Conservation (phyloP, 441 rosid species). For the Populus hybrid region DNA sequence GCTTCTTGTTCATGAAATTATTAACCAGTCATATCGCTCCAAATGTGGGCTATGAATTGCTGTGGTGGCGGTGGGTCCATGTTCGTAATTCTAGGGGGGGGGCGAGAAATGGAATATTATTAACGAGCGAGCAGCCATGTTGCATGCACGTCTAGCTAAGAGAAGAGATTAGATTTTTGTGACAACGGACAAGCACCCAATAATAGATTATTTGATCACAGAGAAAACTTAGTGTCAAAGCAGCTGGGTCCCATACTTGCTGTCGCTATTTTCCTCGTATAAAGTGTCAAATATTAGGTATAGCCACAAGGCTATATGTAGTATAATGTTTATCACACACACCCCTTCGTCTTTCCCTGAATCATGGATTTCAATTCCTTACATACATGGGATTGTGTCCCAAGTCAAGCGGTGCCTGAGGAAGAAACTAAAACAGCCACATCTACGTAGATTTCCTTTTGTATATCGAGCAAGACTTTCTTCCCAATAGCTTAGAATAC, state of each 20-base stretch:
- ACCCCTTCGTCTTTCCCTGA: neutral
- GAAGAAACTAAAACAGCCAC: neutral
- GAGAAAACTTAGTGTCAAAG: neutral
- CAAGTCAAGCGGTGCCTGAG: neutral
- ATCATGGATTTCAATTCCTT: neutral
- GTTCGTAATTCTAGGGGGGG: neutral
- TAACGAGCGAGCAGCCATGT: neutral
- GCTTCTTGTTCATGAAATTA: neutral
- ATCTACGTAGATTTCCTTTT: neutral
- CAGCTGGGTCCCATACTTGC: neutral
- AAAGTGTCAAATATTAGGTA: neutral
- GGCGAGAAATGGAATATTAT: slow-evolving; percentile 1
- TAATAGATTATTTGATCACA: neutral
- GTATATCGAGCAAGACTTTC: neutral
- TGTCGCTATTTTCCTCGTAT: neutral
- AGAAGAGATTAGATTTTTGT: neutral
- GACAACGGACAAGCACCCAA: neutral
- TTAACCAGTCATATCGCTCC: neutral
- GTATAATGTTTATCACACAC: neutral
- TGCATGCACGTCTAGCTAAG: neutral
- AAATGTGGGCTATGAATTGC: neutral
- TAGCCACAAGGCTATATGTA: neutral
- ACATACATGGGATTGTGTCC: neutral
- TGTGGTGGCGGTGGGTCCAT: neutral
- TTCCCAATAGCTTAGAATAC: neutral